Evolutionary conservation across 768 basidiomycete species (phyloP).

Genomic region (Mycena pura): DNA sequence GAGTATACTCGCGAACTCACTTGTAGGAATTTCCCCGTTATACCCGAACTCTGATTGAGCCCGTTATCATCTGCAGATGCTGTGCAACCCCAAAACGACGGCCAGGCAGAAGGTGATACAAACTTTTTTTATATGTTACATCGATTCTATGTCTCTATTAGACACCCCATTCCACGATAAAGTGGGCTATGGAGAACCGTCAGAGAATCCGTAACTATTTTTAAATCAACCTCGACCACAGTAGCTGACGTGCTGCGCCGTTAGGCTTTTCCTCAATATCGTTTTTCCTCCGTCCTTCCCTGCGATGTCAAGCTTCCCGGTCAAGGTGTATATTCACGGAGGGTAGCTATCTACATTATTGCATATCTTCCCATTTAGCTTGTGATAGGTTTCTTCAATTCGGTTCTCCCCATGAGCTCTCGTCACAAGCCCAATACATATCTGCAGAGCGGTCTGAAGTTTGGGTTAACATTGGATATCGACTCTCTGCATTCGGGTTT

Average conservation of each 20-base stretch:
- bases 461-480: conserved; percentile 80
- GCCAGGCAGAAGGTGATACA: conserved; percentile 59
- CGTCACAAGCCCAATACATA: conserved; percentile 69
- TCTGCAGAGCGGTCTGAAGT: conserved; percentile 70
- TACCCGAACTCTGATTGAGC: not conserved
- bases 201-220: conserved; percentile 69
- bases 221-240: no score
- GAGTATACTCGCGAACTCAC: conserved; percentile 66
- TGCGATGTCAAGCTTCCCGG: conserved; percentile 55
- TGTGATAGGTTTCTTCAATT: conserved; percentile 73
- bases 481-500: conserved; percentile 80
- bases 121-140: not conserved
- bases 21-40: conserved; percentile 47
- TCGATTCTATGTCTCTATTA: conserved; percentile 28
- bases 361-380: not conserved
- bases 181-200: conserved; percentile 70
- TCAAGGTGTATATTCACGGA: conserved; percentile 80
- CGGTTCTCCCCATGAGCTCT: conserved; percentile 71
- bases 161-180: conserved; percentile 60
- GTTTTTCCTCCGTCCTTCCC: conserved; percentile 62
- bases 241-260: not conserved
- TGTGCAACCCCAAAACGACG: conserved; percentile 68
- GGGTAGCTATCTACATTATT: conserved; percentile 52
- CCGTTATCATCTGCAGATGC: conserved; percentile 54
- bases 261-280: conserved; percentile 71